A percentile compares a stretch with the other conserved stretches of the same genome.
Evolutionary conservation across 257 asterid species (phyloP).

Genomic region (Nicotiana benthamiana): DNA sequence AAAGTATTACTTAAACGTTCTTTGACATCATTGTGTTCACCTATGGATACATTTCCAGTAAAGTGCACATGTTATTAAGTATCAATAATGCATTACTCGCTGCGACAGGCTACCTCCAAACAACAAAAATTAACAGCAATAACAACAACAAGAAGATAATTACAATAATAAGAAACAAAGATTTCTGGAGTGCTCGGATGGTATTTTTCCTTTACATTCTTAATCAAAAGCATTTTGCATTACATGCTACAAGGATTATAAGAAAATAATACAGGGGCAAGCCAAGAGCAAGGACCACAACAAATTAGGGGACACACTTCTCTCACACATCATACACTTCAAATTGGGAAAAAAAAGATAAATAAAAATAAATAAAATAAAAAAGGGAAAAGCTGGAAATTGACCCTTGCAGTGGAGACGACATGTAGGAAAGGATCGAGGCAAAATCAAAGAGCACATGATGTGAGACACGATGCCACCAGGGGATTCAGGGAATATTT

Average conservation of each 20-base stretch:
- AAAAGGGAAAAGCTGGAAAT: not conserved
- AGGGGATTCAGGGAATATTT: not conserved
- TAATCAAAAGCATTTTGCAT: not conserved
- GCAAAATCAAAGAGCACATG: not conserved
- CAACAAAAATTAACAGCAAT: not conserved
- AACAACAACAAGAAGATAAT: not conserved
- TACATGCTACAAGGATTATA: not conserved
- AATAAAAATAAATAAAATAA: too few relatives aligned
- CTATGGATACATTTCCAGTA: not conserved
- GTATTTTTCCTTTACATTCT: not conserved
- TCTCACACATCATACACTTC: not conserved
- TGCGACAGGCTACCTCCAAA: not conserved
- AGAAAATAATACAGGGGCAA: not conserved
- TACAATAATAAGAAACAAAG: not conserved
- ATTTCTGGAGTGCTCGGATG: not conserved
- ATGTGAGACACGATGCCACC: not conserved
- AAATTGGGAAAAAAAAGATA: not conserved
- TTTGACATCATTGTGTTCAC: not conserved
- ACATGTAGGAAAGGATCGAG: not conserved
- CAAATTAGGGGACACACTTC: not conserved
- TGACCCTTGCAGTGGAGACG: not conserved
- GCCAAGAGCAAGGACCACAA: not conserved
- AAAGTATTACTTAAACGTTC: not conserved
- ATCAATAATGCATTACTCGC: not conserved
- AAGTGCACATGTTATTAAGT: not conserved